Percentiles rank a stretch among this genome's conserved stretches.
These are phyloP conservation scores for Gyrodon lividus DNA, from an alignment of 768 basidiomycete genomes.

Conservation along the genomic window DNA sequence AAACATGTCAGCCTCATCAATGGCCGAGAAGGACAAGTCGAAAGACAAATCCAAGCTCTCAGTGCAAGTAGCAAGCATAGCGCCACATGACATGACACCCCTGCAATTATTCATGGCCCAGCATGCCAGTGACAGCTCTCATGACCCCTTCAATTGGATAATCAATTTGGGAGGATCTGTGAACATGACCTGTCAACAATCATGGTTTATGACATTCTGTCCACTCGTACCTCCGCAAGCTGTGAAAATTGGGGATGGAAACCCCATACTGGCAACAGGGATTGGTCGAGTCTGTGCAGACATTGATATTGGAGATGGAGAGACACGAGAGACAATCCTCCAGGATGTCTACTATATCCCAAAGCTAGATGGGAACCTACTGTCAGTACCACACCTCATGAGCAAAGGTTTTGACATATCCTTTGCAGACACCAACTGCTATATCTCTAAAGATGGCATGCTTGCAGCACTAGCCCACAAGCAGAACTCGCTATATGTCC, in stretches of 20 bases:
- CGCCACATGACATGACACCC: not conserved
- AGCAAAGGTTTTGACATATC: not conserved
- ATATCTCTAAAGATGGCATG: not conserved
- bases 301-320: too few relatives aligned
- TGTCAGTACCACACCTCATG: too few relatives aligned
- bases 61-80: too few relatives aligned
- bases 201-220: too few relatives aligned
- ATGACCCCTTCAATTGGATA: not conserved
- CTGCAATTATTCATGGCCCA: slow-evolving; percentile 5
- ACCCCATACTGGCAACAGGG: too few relatives aligned
- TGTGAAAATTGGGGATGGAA: slow-evolving; percentile 2
- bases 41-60: too few relatives aligned
- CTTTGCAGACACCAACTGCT: not conserved
- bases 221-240: too few relatives aligned
- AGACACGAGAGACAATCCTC: too few relatives aligned
- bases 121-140: not conserved
- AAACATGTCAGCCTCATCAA: not conserved
- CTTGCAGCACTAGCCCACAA: not conserved
- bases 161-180: not conserved
- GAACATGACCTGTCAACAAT: not conserved
- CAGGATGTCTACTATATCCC: too few relatives aligned
- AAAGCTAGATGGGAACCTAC: too few relatives aligned
- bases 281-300: too few relatives aligned
- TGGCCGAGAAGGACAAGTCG: too few relatives aligned
- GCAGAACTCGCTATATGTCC: slow-evolving; percentile 2